Conservation (phyloP, 768 basidiomycete species). For the Rhodotorula taiwanensis region DNA sequence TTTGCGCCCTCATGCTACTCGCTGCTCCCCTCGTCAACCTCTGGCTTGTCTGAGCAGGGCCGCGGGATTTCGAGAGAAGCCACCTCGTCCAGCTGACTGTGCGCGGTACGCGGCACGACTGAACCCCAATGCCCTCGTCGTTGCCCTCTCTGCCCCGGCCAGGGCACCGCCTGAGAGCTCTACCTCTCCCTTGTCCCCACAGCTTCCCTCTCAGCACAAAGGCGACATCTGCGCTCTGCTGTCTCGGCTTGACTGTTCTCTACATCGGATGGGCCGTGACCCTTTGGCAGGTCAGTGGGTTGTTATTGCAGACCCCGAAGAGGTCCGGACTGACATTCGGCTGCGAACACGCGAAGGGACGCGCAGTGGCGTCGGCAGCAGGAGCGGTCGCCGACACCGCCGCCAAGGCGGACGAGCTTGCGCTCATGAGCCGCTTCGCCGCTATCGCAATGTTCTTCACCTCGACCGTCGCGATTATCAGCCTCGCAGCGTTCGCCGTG, state of each 20-base stretch:
- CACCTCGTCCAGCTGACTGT: too few relatives aligned
- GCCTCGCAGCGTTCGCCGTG: conserved; percentile 2
- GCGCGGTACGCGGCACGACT: too few relatives aligned
- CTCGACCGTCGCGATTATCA: neutral
- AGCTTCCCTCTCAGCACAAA: neutral
- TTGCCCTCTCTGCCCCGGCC: neutral
- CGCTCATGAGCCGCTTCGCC: neutral
- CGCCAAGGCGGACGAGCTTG: conserved; percentile 6
- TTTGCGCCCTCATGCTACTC: too few relatives aligned
- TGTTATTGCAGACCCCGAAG: too few relatives aligned
- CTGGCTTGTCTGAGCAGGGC: too few relatives aligned
- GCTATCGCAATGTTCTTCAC: conserved; percentile 8
- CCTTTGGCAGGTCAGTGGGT: neutral
- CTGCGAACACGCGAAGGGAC: too few relatives aligned
- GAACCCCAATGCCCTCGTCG: too few relatives aligned
- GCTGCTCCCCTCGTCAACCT: too few relatives aligned
- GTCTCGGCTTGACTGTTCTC: neutral
- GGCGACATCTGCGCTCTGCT: neutral
- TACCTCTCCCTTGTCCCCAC: conserved; percentile 13
- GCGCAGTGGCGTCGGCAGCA: too few relatives aligned
- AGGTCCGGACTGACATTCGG: too few relatives aligned
- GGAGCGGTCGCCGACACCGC: neutral
- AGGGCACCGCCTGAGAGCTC: neutral
- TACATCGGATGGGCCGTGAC: conserved; percentile 1
- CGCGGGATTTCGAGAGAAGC: too few relatives aligned